A percentile compares a stretch with the other conserved stretches of the same genome.
Evolutionary conservation across 2,329 filamentous ascomycete genomes (phyloP).

Genomic region (Xylariales sp.): DNA sequence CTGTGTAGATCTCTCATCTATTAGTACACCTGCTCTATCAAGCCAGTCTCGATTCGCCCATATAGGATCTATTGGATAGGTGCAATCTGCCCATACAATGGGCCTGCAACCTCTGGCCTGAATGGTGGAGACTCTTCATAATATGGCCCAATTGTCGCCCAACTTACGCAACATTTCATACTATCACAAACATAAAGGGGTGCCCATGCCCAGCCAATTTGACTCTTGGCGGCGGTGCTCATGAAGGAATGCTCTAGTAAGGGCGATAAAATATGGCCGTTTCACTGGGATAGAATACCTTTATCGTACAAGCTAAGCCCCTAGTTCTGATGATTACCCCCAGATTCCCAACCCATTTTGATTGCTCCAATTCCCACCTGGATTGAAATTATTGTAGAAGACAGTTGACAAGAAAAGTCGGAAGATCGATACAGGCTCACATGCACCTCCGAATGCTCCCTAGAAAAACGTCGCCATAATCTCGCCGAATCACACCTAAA

Average conservation of each 20-base stretch:
- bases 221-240: neutral
- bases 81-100: slow-evolving; percentile 6
- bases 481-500: slow-evolving; percentile 44
- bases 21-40: neutral
- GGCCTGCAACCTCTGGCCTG: neutral
- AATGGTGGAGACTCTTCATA: slow-evolving; percentile 23
- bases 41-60: slow-evolving; percentile 4
- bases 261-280: slow-evolving; percentile 23
- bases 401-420: slow-evolving; percentile 34
- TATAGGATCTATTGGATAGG: slow-evolving; percentile 21
- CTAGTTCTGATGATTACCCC: slow-evolving; percentile 35
- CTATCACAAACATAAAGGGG: slow-evolving; percentile 37
- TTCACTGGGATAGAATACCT: slow-evolving; percentile 33
- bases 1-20: neutral
- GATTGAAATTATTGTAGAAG: slow-evolving; percentile 35
- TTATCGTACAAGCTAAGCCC: slow-evolving; percentile 40
- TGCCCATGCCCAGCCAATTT: slow-evolving; percentile 21
- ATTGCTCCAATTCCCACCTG: slow-evolving; percentile 38
- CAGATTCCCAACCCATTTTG: slow-evolving; percentile 34
- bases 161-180: slow-evolving; percentile 34
- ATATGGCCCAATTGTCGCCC: slow-evolving; percentile 42
- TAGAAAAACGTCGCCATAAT: slow-evolving; percentile 29
- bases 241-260: neutral
- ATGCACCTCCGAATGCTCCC: slow-evolving; percentile 43
- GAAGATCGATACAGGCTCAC: slow-evolving; percentile 40